These are phyloP conservation scores for Rasamsonia emersonii DNA, from an alignment of 2,329 filamentous ascomycete species.

Conservation along the genomic window DNA sequence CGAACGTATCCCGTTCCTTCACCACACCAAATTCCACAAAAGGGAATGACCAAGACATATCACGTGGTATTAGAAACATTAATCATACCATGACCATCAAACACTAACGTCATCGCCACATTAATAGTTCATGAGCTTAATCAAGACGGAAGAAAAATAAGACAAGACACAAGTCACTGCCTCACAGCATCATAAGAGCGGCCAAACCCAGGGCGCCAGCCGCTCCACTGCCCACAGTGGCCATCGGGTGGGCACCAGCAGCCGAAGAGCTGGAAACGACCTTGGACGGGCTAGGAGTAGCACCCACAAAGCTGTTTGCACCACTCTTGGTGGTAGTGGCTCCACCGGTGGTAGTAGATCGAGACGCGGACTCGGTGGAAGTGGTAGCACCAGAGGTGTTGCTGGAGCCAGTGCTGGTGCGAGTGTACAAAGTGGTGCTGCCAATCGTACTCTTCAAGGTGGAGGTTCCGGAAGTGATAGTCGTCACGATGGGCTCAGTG, in stretches of 20 bases:
- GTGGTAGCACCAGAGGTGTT: conserved; percentile 3
- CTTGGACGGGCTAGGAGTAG: conserved; percentile 2
- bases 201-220: conserved; percentile 34
- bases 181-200: conserved; percentile 34
- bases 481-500: too few relatives aligned
- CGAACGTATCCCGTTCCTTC: background rate
- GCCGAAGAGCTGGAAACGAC: conserved; percentile 11
- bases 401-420: conserved; percentile 8
- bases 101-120: conserved; percentile 6
- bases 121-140: background rate
- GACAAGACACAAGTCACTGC: background rate
- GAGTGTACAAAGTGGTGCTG: conserved; percentile 3
- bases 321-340: conserved; percentile 9
- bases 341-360: conserved; percentile 5
- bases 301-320: conserved; percentile 3
- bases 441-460: background rate
- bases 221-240: conserved; percentile 23
- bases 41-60: conserved; percentile 5
- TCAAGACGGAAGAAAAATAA: background rate
- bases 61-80: conserved; percentile 4
- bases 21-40: conserved; percentile 1
- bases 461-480: background rate
- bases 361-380: conserved; percentile 9
- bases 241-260: conserved; percentile 20
- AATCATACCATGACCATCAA: conserved; percentile 7